phyloP scores from a whole-genome alignment of 2,329 filamentous ascomycete genomes.

The Ophiostoma triangulosporum region DNA sequence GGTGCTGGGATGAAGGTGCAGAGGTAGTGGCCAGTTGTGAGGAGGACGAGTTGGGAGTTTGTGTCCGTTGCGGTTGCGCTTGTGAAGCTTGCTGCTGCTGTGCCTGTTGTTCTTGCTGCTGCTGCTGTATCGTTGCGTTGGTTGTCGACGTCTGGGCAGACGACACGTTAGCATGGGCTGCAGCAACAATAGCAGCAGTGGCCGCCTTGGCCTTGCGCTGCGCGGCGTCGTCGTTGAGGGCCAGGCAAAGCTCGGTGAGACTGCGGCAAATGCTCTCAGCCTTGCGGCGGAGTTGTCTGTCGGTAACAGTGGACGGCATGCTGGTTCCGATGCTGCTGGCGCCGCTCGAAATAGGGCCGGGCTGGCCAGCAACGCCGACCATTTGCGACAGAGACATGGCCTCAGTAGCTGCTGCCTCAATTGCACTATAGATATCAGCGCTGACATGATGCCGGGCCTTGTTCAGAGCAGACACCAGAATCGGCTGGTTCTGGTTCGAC shows the following conservation, averaged over 20 bases:
- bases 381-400: slow-evolving; percentile 66
- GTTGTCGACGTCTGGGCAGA: background rate
- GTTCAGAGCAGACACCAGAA: slow-evolving; percentile 65
- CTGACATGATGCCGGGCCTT: slow-evolving; percentile 62
- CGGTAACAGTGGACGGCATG: slow-evolving; percentile 40
- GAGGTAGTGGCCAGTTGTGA: background rate
- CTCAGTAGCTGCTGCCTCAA: slow-evolving; percentile 72
- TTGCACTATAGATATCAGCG: slow-evolving; percentile 58
- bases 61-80: background rate
- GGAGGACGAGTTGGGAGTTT: background rate
- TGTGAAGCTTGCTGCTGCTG: background rate
- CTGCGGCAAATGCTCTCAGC: slow-evolving; percentile 87
- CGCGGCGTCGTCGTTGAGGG: slow-evolving; percentile 51
- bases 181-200: background rate
- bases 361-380: slow-evolving; percentile 60
- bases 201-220: slow-evolving; percentile 21
- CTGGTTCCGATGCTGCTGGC: slow-evolving; percentile 46
- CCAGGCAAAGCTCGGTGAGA: slow-evolving; percentile 82
- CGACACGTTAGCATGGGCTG: background rate
- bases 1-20: background rate
- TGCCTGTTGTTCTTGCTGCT: background rate
- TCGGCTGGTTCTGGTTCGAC: slow-evolving; percentile 12
- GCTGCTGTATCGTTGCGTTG: background rate
- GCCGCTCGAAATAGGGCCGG: slow-evolving; percentile 52
- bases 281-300: slow-evolving; percentile 78